Conservation (phyloP, 192 early-diverging fungal genomes). For the Polychytrium aggregatum region DNA sequence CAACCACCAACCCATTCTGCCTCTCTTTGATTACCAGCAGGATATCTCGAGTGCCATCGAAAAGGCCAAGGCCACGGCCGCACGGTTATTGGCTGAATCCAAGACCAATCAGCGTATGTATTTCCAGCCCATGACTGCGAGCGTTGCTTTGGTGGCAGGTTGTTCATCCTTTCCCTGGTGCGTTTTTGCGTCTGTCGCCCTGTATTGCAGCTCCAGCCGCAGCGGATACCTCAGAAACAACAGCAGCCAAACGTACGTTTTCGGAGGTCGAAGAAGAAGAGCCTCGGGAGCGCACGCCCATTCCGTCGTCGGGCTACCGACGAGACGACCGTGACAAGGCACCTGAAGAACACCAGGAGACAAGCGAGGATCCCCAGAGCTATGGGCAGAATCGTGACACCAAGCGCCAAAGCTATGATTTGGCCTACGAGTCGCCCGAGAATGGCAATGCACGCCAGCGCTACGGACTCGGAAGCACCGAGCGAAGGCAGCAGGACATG, state of each 20-base stretch:
- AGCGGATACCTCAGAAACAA: slow-evolving; percentile 7
- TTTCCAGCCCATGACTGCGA: not conserved
- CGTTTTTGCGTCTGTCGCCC: slow-evolving; percentile 1
- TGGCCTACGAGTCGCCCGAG: too few species aligned
- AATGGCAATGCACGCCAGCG: too few species aligned
- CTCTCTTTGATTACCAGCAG: too few species aligned
- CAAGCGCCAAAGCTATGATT: too few species aligned
- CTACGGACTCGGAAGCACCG: slow-evolving; percentile 1
- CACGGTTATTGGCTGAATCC: slow-evolving; percentile 31
- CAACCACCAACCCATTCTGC: too few species aligned
- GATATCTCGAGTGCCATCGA: slow-evolving; percentile 55
- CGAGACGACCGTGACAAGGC: slow-evolving; percentile 13
- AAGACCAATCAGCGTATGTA: slow-evolving; percentile 5
- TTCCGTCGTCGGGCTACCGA: slow-evolving; percentile 12
- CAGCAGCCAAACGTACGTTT: slow-evolving; percentile 17
- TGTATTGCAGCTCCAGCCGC: slow-evolving; percentile 8
- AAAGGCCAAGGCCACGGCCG: slow-evolving; percentile 70
- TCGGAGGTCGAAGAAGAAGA: slow-evolving; percentile 10
- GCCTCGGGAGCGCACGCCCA: too few species aligned
- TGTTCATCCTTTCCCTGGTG: not conserved
- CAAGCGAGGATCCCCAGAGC: too few species aligned
- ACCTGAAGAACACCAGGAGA: too few species aligned
- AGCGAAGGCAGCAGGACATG: not conserved
- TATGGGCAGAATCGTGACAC: not conserved
- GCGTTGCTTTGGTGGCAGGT: not conserved